phyloP scores from a whole-genome alignment of 2,329 filamentous ascomycete species.

The Fusarium metavorans region DNA sequence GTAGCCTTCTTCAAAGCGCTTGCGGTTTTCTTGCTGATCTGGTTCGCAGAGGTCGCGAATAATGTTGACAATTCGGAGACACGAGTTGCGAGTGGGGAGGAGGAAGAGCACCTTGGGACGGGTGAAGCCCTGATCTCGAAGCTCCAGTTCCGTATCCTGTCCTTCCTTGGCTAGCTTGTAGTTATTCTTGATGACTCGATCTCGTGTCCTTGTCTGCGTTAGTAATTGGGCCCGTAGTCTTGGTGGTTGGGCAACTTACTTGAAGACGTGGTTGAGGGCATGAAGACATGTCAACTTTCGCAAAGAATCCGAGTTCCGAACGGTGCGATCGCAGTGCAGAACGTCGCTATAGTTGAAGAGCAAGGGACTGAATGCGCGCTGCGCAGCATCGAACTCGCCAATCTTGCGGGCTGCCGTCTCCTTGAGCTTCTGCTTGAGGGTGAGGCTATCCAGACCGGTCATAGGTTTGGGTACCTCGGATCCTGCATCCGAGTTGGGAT shows the following conservation, averaged over 20 bases:
- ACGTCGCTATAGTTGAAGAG: conserved; percentile 88
- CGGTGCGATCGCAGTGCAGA: conserved; percentile 78
- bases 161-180: conserved; percentile 78
- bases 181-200: conserved; percentile 93
- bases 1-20: conserved; percentile 90
- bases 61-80: conserved; percentile 80
- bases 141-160: conserved; percentile 74
- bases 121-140: conserved; percentile 95
- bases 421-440: conserved; percentile 78
- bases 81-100: conserved; percentile 88
- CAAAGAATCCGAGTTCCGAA: conserved; percentile 75
- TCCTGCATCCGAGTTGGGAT: conserved; percentile 56
- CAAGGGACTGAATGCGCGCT: conserved; percentile 75
- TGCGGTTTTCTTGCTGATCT: conserved; percentile 95
- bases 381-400: conserved; percentile 68
- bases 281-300: conserved; percentile 83
- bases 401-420: conserved; percentile 66
- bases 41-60: conserved; percentile 82
- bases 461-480: conserved; percentile 50
- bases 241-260: conserved; percentile 60
- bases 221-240: conserved; percentile 13
- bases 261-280: conserved; percentile 91
- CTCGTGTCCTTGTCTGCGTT: conserved; percentile 73
- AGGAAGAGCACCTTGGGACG: conserved; percentile 93
- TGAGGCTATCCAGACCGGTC: conserved; percentile 59